phyloP scores from a whole-genome alignment of 495 filamentous ascomycete species.

The Apiosordaria backusii region DNA sequence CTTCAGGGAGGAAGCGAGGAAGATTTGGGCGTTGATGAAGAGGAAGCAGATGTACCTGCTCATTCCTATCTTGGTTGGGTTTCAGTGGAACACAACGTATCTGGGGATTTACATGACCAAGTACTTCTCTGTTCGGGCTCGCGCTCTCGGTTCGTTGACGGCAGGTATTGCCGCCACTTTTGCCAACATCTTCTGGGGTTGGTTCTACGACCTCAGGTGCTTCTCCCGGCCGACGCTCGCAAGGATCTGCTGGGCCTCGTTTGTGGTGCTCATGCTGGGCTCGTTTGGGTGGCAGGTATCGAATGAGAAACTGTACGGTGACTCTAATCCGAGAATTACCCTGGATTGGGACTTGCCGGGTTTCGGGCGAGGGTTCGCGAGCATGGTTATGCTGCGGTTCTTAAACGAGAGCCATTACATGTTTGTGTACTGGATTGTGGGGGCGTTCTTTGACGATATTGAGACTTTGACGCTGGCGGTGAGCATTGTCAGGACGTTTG shows the following conservation, averaged over 20 bases:
- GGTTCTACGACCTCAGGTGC: slow-evolving; percentile 42
- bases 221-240: slow-evolving; percentile 36
- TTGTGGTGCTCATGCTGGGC: slow-evolving; percentile 33
- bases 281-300: slow-evolving; percentile 40
- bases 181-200: slow-evolving; percentile 48
- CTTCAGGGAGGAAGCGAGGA: slow-evolving; percentile 42
- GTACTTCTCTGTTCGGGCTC: slow-evolving; percentile 56
- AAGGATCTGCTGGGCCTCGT: slow-evolving; percentile 34
- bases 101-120: slow-evolving; percentile 57
- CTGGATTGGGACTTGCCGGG: slow-evolving; percentile 41
- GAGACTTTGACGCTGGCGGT: slow-evolving; percentile 47
- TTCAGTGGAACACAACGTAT: slow-evolving; percentile 54
- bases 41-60: slow-evolving; percentile 50
- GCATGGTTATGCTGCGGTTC: slow-evolving; percentile 40
- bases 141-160: slow-evolving; percentile 50
- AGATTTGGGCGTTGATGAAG: slow-evolving; percentile 45
- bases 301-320: slow-evolving; percentile 38
- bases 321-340: slow-evolving; percentile 26
- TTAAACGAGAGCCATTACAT: slow-evolving; percentile 45
- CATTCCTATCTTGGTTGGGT: slow-evolving; percentile 53
- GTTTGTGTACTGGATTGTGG: slow-evolving; percentile 49
- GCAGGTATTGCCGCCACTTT: slow-evolving; percentile 46
- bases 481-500: slow-evolving; percentile 47
- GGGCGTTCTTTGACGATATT: slow-evolving; percentile 49
- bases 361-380: slow-evolving; percentile 41